Base-by-base conservation (phyloP, 2,329 filamentous ascomycete genomes). In the Hypoxylon sp. region DNA sequence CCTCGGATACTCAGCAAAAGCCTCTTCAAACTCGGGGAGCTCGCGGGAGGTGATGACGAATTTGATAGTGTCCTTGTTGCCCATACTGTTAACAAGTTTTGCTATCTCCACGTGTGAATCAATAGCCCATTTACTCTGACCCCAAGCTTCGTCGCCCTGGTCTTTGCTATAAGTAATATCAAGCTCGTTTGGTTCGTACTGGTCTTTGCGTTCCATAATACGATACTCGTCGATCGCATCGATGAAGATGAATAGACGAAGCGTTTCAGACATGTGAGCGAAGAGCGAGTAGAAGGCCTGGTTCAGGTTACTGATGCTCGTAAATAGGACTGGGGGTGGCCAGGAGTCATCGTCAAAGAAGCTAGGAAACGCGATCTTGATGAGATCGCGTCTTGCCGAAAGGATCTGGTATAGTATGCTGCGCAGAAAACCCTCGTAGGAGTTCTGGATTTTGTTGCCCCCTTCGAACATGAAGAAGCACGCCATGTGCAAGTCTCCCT, bases 401-500 rank as follows among this genome's bases (percentile, higher is more conserved):
- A 78, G 67, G 10, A 80, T 77, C 32, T 82, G 75, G 61, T 79
- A 80, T 1, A 84, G 61, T 77, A 70, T 6, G 73, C 77, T 67
- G 72, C 76, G 77, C 1, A 83, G 68, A 0, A 85, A 76, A 0
- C 83, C 83, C 39, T 79, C 73, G 17, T 79, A 77, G 0, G 81
- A 82, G 58, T 79, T 81, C 48, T 85, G 81, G 39, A 81, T 74
- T 0, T 66, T 50, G 1, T 74, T 79, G 0, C 82, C 82, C 0
- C 78, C 75, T 48, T 77, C 79, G 76, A 82, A 84, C 65, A 84
- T 82, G 68, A 80, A 85, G 66, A 81, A 81, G 8, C 68, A 74
- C 1, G 77, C 77, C 42, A 79, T 74, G 0, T 80, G 62, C 3
- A 81, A 62, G 2, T 73, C 71, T 2, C 69, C 68, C 0, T 64